Conservation (phyloP, 345 rosid genomes). For the Luvunga scandens region DNA sequence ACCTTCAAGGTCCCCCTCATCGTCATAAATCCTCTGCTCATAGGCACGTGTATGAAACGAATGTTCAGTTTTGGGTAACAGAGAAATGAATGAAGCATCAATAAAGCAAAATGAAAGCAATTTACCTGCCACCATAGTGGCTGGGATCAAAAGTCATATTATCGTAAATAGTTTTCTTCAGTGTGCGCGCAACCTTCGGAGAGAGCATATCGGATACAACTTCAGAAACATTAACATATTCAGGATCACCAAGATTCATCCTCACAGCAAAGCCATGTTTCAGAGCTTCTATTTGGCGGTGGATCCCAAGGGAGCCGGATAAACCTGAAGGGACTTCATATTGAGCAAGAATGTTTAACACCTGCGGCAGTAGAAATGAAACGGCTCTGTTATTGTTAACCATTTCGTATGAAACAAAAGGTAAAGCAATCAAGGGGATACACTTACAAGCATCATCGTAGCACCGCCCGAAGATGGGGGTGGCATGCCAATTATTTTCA, state of each 20-base stretch:
- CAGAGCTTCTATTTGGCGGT: constrained; percentile 54
- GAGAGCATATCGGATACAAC: constrained; percentile 64
- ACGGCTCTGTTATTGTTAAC: not conserved
- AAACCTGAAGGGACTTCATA: constrained; percentile 39
- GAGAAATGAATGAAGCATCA: not conserved
- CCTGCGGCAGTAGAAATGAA: constrained; percentile 20
- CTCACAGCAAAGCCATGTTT: constrained; percentile 60
- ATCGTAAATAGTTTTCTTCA: constrained; percentile 51
- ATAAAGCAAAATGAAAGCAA: not conserved
- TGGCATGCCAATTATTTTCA: constrained; percentile 51
- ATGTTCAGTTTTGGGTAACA: not conserved
- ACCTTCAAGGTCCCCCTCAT: not conserved
- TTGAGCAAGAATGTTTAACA: constrained; percentile 53
- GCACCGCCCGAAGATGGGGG: constrained; percentile 67
- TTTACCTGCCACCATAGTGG: constrained; percentile 57
- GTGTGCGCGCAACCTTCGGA: constrained; percentile 35
- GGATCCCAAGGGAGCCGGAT: constrained; percentile 47
- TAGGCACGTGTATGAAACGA: not conserved
- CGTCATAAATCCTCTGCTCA: not conserved
- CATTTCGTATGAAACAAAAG: not conserved
- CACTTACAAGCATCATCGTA: constrained; percentile 52
- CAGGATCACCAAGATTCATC: constrained; percentile 76
- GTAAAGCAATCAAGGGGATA: not conserved
- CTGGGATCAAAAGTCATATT: constrained; percentile 43
- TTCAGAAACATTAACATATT: constrained; percentile 32